phyloP scores from a whole-genome alignment of 202 grass and related monocot species.

The Panicum virgatum region DNA sequence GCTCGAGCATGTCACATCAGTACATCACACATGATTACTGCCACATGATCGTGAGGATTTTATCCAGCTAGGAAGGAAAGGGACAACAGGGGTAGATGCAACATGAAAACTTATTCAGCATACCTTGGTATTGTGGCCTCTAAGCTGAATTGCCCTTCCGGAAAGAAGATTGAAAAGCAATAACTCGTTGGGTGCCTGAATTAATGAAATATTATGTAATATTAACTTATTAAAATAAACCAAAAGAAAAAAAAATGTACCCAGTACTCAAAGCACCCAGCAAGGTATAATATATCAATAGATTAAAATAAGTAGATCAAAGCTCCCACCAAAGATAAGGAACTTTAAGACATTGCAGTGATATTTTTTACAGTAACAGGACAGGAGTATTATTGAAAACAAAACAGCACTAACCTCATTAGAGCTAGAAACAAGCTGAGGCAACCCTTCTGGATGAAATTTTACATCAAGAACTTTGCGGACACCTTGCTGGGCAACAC shows the following conservation, averaged over 20 bases:
- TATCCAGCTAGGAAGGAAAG: slow-evolving; percentile 11
- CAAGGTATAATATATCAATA: slow-evolving; percentile 14
- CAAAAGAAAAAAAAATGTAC: background rate
- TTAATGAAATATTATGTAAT: slow-evolving; percentile 12
- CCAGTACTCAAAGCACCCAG: background rate
- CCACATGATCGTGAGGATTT: slow-evolving; percentile 11
- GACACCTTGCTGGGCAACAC: slow-evolving; percentile 71
- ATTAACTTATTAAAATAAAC: slow-evolving; percentile 12
- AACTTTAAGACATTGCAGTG: slow-evolving; percentile 5
- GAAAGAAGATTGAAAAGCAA: slow-evolving; percentile 98
- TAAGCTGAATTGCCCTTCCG: slow-evolving; percentile 91
- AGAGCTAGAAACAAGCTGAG: slow-evolving; percentile 90
- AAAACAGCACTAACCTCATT: slow-evolving; percentile 74
- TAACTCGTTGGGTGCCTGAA: slow-evolving; percentile 92
- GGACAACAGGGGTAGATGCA: slow-evolving; percentile 5
- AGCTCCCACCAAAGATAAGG: background rate
- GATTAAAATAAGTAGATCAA: slow-evolving; percentile 32
- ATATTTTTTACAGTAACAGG: background rate
- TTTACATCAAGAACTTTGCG: slow-evolving; percentile 95
- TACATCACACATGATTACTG: background rate
- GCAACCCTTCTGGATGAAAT: slow-evolving; percentile 95
- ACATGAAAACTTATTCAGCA: slow-evolving; percentile 35
- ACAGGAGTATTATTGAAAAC: slow-evolving; percentile 12
- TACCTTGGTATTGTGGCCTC: slow-evolving; percentile 92
- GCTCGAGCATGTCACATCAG: background rate